These are phyloP conservation scores for Microbotryum silenes-acaulis DNA, from an alignment of 1,284 basidiomycete species.

Conservation along the genomic window DNA sequence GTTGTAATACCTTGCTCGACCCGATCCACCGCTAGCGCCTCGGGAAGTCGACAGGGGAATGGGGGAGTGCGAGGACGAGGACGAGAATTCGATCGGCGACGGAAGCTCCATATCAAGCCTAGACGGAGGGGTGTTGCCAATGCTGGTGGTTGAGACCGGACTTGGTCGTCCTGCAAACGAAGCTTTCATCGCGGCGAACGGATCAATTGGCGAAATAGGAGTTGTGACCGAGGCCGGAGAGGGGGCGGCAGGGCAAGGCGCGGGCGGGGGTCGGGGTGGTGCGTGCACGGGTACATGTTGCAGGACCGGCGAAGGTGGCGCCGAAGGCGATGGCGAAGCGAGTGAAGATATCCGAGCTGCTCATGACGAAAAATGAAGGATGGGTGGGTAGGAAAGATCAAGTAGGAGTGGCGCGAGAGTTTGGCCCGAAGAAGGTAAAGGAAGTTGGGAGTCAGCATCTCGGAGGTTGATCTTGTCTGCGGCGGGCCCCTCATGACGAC, in stretches of 20 bases:
- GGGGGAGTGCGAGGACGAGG: neutral
- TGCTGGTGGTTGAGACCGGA: neutral
- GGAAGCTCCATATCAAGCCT: neutral
- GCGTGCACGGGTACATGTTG: too few relatives aligned
- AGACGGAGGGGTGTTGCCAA: neutral
- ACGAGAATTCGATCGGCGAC: neutral
- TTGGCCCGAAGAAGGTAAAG: neutral
- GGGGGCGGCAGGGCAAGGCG: too few relatives aligned
- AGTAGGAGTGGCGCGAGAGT: neutral
- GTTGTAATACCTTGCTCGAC: neutral
- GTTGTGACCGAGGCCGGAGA: too few relatives aligned
- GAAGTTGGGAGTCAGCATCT: neutral
- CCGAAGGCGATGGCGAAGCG: too few relatives aligned
- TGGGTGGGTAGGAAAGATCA: neutral
- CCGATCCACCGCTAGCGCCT: neutral
- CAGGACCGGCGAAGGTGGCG: too few relatives aligned
- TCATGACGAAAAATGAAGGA: too few relatives aligned
- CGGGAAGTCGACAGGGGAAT: neutral
- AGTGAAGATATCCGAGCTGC: too few relatives aligned
- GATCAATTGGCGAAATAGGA: too few relatives aligned
- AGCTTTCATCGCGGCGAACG: neutral
- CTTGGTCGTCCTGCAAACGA: neutral
- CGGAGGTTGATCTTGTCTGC: neutral
- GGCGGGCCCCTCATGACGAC: neutral
- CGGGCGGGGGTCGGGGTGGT: too few relatives aligned